Evolutionary conservation across 768 basidiomycete species (phyloP), one percentile per base, ranked within the genome.

Genomic region (Calocybe indica): DNA sequence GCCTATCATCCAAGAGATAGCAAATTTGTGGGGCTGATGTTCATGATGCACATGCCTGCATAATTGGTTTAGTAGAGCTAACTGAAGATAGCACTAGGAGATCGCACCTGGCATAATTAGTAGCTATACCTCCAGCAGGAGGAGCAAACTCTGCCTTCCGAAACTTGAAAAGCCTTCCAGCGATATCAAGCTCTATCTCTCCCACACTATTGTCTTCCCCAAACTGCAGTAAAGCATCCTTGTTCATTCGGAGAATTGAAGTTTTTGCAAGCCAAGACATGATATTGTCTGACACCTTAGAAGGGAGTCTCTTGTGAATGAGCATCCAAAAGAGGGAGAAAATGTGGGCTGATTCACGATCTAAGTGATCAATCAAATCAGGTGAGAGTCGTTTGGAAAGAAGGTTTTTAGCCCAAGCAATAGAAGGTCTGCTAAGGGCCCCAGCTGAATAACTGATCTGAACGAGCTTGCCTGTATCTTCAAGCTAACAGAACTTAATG

Each of bases 401-500:
- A 3, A 59, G 6, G 10, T 59, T 59, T 2, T 46, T 13, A 6
- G 50, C 58, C 56, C 56, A 57, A 12, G 55, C 35, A 34, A 59
- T 55, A 1, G 13, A 13, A 32, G 53, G 53, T 15, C 11, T 5
- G n/a, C 47, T 50, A 3, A 44, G 37, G 1, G 45, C 39, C 6
- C 54, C 51, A 12, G 58, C 53, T 5, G 53, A 55, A 35, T 51
- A 56, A 8, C 53, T 53, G 6, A 50, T 37, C 13, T 48, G 48
- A 3, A 45, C 36, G 1, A 56, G 40, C 9, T 35, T 44, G 6
- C 55, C 55, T 28, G 55, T 43, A 38, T 59, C 55, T 32, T 59
- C 53, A 5, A 52, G 40, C 53, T 57, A 28, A 15, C n/a, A 37
- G 14, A 11, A 37, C 11, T 37, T 37, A 37, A 11, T 11, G 14